Evolutionary conservation across 1,139 yeast species (phyloP).

Genomic region (Yamadazyma triangularis): DNA sequence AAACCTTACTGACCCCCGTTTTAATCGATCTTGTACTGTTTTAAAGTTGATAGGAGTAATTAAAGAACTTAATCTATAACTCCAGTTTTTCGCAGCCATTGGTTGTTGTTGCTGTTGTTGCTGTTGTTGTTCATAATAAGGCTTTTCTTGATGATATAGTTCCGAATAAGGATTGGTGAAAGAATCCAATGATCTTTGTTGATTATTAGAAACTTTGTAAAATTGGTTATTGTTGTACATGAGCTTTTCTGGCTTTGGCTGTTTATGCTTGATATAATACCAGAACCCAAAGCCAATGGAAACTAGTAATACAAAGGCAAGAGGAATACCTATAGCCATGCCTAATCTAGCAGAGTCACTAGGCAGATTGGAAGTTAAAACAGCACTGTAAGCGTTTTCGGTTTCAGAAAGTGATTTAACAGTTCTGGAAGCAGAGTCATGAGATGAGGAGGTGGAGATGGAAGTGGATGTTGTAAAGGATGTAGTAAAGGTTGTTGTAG

Average conservation of each 20-base stretch:
- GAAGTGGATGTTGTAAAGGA: constrained; percentile 2
- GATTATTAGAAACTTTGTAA: constrained; percentile 3
- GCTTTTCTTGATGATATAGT: background rate
- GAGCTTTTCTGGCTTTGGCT: constrained; percentile 2
- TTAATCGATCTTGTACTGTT: constrained; percentile 9
- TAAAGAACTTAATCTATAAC: background rate
- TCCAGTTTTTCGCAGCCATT: background rate
- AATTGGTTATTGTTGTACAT: constrained; percentile 8
- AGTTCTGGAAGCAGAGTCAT: background rate
- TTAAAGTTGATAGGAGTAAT: constrained; percentile 11
- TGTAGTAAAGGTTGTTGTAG: constrained; percentile 2
- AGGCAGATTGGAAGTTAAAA: constrained; percentile 1
- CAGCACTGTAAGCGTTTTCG: constrained; percentile 3
- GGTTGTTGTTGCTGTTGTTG: background rate
- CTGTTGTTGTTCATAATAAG: background rate
- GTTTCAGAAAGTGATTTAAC: background rate
- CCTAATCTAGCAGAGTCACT: constrained; percentile 24
- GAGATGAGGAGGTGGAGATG: background rate
- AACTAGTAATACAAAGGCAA: constrained; percentile 28
- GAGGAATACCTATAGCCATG: constrained; percentile 41
- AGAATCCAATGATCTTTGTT: background rate
- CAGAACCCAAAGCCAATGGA: constrained; percentile 19
- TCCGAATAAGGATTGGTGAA: background rate
- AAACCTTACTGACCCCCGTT: constrained; percentile 7
- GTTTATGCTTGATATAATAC: constrained; percentile 11